These are phyloP conservation scores for Amanita subjunquillea DNA, from an alignment of 768 basidiomycete genomes.

Conservation along the genomic window DNA sequence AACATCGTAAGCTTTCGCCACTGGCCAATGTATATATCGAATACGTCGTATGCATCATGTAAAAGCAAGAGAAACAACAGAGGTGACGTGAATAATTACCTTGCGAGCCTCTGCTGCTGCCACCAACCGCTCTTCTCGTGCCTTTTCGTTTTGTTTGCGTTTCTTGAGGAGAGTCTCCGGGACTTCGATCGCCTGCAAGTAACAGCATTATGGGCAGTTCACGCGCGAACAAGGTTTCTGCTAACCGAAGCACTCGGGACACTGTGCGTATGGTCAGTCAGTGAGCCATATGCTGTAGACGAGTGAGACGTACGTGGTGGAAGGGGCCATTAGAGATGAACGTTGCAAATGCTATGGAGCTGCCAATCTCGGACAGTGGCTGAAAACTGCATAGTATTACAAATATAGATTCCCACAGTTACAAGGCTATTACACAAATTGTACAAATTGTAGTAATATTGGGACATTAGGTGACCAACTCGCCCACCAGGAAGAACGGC, in stretches of 20 bases:
- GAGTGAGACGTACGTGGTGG: constrained; percentile 40
- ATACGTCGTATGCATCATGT: constrained; percentile 79
- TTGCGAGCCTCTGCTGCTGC: constrained; percentile 81
- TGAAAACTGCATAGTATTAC: constrained; percentile 35
- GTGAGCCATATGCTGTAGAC: neutral
- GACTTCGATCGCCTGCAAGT: constrained; percentile 77
- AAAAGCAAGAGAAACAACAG: constrained; percentile 11
- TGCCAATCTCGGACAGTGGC: constrained; percentile 23
- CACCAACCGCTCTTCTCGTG: constrained; percentile 83
- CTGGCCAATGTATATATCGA: constrained; percentile 73
- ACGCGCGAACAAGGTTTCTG: constrained; percentile 12
- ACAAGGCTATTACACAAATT: neutral
- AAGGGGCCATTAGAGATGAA: constrained; percentile 42
- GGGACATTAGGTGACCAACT: constrained; percentile 60
- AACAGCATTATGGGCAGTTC: constrained; percentile 14
- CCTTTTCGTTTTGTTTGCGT: constrained; percentile 96
- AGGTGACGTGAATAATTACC: constrained; percentile 36
- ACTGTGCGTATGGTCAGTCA: constrained; percentile 17
- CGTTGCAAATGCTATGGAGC: constrained; percentile 19
- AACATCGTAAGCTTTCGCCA: constrained; percentile 46
- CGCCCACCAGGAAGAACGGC: constrained; percentile 36
- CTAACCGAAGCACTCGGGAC: constrained; percentile 52
- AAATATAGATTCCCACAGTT: constrained; percentile 17
- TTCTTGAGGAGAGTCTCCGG: constrained; percentile 99
- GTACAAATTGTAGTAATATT: constrained; percentile 12